Percentiles rank a stretch among this genome's conserved stretches.
phyloP scores from a whole-genome alignment of 2,329 filamentous ascomycete genomes.

The Leptosphaerulina australis region DNA sequence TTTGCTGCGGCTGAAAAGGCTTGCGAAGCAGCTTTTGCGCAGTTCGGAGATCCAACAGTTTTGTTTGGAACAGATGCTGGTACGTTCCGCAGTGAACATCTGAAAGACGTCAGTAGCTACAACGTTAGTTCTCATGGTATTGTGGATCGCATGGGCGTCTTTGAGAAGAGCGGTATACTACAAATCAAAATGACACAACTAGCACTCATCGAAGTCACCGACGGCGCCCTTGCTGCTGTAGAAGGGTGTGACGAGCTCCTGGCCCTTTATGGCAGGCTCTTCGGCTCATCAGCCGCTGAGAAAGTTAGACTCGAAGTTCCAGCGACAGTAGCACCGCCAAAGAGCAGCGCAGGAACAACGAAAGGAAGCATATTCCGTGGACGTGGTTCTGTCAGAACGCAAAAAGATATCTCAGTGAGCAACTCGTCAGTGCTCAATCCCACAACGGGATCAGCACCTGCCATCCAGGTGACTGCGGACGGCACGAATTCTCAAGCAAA shows the following conservation, averaged over 20 bases:
- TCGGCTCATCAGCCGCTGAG: conserved; percentile 63
- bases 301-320: conserved; percentile 47
- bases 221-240: conserved; percentile 83
- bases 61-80: conserved; percentile 65
- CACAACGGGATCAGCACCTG: conserved; percentile 59
- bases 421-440: conserved; percentile 37
- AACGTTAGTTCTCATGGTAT: conserved; percentile 53
- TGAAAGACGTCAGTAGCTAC: conserved; percentile 54
- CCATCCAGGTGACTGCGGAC: conserved; percentile 78
- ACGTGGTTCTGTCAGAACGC: conserved; percentile 16
- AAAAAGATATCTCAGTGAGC: conserved; percentile 26
- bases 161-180: conserved; percentile 85
- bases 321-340: conserved; percentile 62
- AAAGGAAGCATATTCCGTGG: conserved; percentile 79
- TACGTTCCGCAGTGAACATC: conserved; percentile 68
- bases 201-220: conserved; percentile 78
- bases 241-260: conserved; percentile 87
- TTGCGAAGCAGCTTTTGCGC: conserved; percentile 89
- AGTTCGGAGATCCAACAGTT: conserved; percentile 74
- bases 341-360: conserved; percentile 68
- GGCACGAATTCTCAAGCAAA: conserved; percentile 39
- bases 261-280: conserved; percentile 79
- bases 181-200: conserved; percentile 97
- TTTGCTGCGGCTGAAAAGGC: conserved; percentile 79
- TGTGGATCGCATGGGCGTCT: conserved; percentile 79